Evolutionary conservation across 768 basidiomycete species (phyloP), one percentile per base, ranked within the genome.

Genomic region (Mycena pura): DNA sequence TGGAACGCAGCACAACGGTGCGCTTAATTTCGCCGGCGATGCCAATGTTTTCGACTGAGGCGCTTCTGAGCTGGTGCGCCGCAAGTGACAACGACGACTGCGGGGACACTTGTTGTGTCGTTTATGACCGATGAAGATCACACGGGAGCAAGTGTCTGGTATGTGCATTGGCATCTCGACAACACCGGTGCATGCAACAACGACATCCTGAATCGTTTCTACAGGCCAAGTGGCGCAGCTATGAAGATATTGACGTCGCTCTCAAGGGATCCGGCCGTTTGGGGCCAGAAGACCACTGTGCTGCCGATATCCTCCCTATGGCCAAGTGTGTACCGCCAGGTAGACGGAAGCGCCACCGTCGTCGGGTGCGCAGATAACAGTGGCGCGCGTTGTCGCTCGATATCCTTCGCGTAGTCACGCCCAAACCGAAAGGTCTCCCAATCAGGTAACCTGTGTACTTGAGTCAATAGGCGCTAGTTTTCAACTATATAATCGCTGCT

Each of bases 51-150:
- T 32, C 6, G 2, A 22, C n/a, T 36, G 54, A 55, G n/a, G 7
- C 36, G 44, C 24, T 29, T 6, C 34, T 29, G 14, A 69, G 70
- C 68, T 19, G 68, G 68, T 31, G 60, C 70, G 5, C 70, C 70
- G 6, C 58, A 46, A 24, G 36, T 71, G 25, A 50, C 54, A 4
- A 57, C 54, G 2, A 64, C 60, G 2, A 50, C 53, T 5, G 55
- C 29, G 5, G 66, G 66, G 27, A 65, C 64, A 2, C 57, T 71
- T 10, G 70, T 68, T 9, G 60, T 53, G 15, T 63, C 66, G 17
- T 68, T 71, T 43, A 64, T 63, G 59, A 71, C 70, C 14, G 66
- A 71, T 32, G 70, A 71, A 50, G 68, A 71, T n/a, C n/a, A n/a
- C 34, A 69, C 44, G n/a, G 28, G 57, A 19, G 48, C 52, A 6